Evolutionary conservation across 306 rosid genomes (phyloP), one percentile per base, ranked within the genome.

Genomic region (Fragaria vesca): DNA sequence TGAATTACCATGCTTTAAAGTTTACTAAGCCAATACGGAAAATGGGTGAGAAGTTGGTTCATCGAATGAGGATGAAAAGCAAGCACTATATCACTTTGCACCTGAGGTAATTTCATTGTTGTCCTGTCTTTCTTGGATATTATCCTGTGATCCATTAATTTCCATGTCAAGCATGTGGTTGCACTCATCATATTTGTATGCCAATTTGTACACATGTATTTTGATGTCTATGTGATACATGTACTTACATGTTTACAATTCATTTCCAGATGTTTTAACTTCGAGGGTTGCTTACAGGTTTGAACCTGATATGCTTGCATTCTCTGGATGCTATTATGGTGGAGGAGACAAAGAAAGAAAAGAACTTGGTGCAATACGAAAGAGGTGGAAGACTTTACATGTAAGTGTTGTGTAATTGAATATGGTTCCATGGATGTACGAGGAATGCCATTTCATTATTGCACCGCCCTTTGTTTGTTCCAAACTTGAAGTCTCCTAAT

Each of bases 281-380:
- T 61, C 55, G 13, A 36, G 34, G 28, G 71, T 73, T 72, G 24
- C 60, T 40, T 74, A 36, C 90, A 95, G 99, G 82, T 96, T 87
- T 85, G 99, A 96, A 84, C 94, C 98, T 76, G 99, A 96, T 86
- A 96, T 96, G 99, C 97, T 96, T 84, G 99, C 99, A 79, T 96
- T 96, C 86, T 96, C 99, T 52, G 99, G 97, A 69, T 96, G 99
- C 71, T 84, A 93, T 85, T 96, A 91, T 89, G 99, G 99, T 81
- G 99, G 98, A 71, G 98, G 99, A 72, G 98, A 96, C 81, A 96
- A 85, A 84, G 98, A 96, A 83, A 90, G 83, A 82, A 91, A 90
- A 72, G 97, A 87, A 67, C 84, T 96, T 71, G 93, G 96, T 46
- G 85, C 91, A 58, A 90, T 96, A 84, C 90, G 98, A 80, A 93